Conservation (phyloP, 208 protist species). For the Acanthamoeba castellanii region DNA sequence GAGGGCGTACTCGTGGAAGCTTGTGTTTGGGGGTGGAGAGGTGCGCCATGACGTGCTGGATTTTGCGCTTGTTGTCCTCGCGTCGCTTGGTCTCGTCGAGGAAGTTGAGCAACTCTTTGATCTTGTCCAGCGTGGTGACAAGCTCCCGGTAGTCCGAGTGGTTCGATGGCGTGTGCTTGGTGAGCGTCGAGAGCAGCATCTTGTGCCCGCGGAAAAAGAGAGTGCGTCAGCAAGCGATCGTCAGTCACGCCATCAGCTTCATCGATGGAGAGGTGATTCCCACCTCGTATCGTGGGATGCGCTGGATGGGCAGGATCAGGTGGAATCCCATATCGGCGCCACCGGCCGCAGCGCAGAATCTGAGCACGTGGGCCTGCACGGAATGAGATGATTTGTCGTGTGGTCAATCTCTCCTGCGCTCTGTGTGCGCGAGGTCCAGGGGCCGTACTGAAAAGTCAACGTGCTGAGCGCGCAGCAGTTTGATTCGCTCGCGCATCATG, state of each 20-base stretch:
- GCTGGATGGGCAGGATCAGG: constrained; percentile 47
- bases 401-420: neutral
- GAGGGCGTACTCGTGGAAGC: neutral
- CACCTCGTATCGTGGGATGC: constrained; percentile 36
- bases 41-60: neutral
- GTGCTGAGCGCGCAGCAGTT: neutral
- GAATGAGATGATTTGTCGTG: neutral
- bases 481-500: constrained; percentile 28
- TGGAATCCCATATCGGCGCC: neutral
- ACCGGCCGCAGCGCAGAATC: neutral
- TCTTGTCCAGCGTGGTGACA: neutral
- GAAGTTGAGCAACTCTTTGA: constrained; percentile 4
- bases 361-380: neutral
- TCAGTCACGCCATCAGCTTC: neutral
- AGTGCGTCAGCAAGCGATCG: neutral
- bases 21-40: constrained; percentile 19
- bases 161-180: neutral
- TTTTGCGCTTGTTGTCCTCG: constrained; percentile 20
- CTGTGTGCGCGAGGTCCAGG: no score
- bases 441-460: neutral
- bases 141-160: neutral
- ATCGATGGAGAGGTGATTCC: no score
- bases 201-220: neutral
- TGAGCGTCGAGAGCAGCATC: neutral
- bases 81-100: constrained; percentile 30